Percentiles rank a stretch among this genome's conserved stretches.
Conservation (phyloP, 2,329 filamentous ascomycete species). For the Diplodia scrobiculata region DNA sequence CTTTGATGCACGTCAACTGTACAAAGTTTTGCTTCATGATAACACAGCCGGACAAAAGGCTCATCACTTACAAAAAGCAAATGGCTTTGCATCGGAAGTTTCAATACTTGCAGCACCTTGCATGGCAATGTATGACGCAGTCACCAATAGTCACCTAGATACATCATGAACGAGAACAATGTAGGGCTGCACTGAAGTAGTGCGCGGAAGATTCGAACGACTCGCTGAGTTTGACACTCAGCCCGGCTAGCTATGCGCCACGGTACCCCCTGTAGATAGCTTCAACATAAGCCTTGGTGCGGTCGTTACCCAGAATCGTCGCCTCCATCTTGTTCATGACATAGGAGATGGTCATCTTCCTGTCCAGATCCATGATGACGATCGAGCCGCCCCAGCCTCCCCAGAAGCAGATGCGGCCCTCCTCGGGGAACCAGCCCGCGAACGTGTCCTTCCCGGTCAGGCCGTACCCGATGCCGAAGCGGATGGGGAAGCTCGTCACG, state of each 20-base stretch:
- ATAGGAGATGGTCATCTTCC: conserved; percentile 33
- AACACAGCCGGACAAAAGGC: too few species aligned
- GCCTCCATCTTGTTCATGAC: conserved; percentile 33
- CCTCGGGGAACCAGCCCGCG: not conserved
- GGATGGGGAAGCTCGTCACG: not conserved
- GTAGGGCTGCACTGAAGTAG: not conserved
- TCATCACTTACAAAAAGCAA: too few species aligned
- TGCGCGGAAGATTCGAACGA: too few species aligned
- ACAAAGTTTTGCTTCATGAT: too few species aligned
- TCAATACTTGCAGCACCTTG: not conserved
- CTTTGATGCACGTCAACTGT: too few species aligned
- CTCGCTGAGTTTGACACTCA: not conserved
- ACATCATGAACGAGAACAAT: not conserved
- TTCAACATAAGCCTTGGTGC: not conserved
- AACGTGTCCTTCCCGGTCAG: not conserved
- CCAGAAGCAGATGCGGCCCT: conserved; percentile 30
- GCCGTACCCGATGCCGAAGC: not conserved
- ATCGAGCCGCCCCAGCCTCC: conserved; percentile 34
- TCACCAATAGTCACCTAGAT: not conserved
- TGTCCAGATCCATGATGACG: conserved; percentile 32
- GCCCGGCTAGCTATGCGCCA: not conserved
- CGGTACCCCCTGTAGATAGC: not conserved
- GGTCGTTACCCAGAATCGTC: not conserved
- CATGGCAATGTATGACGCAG: not conserved
- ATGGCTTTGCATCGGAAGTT: not conserved